Base-by-base conservation (phyloP, 2,329 filamentous ascomycete genomes). In the Nigrospora oryzae region DNA sequence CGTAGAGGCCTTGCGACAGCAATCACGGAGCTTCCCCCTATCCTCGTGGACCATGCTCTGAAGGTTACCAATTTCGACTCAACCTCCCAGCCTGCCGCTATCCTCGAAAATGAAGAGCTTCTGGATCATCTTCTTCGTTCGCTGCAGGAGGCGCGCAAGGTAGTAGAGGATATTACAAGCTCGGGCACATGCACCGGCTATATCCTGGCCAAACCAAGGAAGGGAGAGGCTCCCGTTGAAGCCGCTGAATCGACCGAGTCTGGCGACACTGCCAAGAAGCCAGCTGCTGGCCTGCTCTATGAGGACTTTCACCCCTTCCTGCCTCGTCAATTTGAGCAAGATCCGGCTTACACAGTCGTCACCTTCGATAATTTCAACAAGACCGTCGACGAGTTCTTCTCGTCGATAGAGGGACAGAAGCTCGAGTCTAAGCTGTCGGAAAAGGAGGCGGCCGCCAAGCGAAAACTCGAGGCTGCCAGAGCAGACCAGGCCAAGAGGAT, bases 301-400 rank as follows among this genome's bases (percentile, higher is more conserved):
- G 86, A 96, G 44, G 93, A 98, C 56, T 97, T 96, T 56, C 91
- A 97, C 54, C 93, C 93, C 0, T 97, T 97, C 62, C 71, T 84
- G 35, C 93, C 93, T 0, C 71, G 75, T 17, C 91, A 97, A 53
- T 86, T 95, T 49, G 79, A 83, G 49, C 71, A 77, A 7, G 81
- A 89, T 45, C 69, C 80, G 0, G 67, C 73, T 0, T 77, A 83
- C 19, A 76, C 79, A 3, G 79, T 95, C 14, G 59, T 97, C 12
- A 79, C 87, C 44, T 89, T 90, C 52, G 77, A 88, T 7, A 85
- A 83, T 11, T 97, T 94, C 70, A 96, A 96, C 63, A 86, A 85
- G 58, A 93, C 89, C 0, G 89, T 95, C 0, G 93, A 98, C 59
- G 88, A 95, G 53, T 98, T 96, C 68, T 97, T 95, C 63, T 97